Evolutionary conservation across 2,329 filamentous ascomycete genomes (phyloP), one percentile per base, ranked within the genome.

Genomic region (Ophiostoma sp.): DNA sequence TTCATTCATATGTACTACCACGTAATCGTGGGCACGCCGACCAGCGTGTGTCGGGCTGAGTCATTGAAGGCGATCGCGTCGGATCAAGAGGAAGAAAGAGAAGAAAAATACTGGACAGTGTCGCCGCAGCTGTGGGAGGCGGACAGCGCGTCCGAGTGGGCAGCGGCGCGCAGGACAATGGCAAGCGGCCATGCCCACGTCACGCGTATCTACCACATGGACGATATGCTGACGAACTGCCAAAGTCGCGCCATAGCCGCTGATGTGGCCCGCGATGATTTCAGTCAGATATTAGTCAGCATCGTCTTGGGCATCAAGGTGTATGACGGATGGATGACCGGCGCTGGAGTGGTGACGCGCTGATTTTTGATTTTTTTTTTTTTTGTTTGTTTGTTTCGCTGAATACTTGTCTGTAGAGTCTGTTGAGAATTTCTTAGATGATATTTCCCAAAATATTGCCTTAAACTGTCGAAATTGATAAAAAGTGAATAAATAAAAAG

Each of bases 1-100:
- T 79, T 86, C 68, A 68, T 80, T 23, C 78, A 81, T 66, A 72
- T 76, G 15, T 80, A 81, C 71, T 76, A 78, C 1, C 52, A 57
- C 52, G 72, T 80, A 20, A 72, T 82, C n/a, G 71, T 76, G 1
- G 78, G 77, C 1, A 73, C 75, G 3, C 52, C 52, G 52, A 57
- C 52, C 7, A 57, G 52, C n/a, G n/a, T 27, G n/a, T 57, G 52
- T 17, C 70, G 77, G 39, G 39, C 10, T 17, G 20, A 48, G 17
- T n/a, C 44, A 20, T 48, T 6, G 13, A 48, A 20, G 15, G 15
- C 44, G 44, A 15, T 8, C 44, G 15, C 15, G 20, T 48, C 44
- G 17, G 44, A 17, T 15, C 44, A n/a, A 15, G n/a, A 27, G 3
- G 23, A 3, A 13, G 39, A 41, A 2, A 41, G 39, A 31, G 17